Percentiles rank a stretch among this genome's conserved stretches.
These are phyloP conservation scores for Blastomyces parvus DNA, from an alignment of 2,329 filamentous ascomycete species.

Conservation along the genomic window DNA sequence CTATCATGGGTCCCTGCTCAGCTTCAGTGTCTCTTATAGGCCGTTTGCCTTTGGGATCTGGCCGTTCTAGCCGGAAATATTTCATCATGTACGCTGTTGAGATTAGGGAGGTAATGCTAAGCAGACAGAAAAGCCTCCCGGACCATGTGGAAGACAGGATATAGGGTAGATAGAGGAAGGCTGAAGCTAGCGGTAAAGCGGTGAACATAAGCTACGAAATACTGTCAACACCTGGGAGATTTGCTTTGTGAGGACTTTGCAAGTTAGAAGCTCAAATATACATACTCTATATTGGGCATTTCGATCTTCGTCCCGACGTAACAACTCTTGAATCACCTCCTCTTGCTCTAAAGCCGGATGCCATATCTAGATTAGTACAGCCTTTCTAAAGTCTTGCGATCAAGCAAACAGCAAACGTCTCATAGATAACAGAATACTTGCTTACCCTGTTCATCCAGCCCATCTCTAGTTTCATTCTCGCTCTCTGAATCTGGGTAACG, in stretches of 20 bases:
- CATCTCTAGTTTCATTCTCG: conserved; percentile 47
- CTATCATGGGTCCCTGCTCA: conserved; percentile 12
- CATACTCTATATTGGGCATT: conserved; percentile 35
- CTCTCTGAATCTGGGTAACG: conserved; percentile 58
- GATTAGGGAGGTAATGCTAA: conserved; percentile 30
- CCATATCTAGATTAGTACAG: conserved; percentile 7
- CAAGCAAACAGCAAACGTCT: neutral
- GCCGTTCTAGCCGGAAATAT: conserved; percentile 21
- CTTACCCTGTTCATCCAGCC: conserved; percentile 66
- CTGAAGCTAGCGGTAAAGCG: conserved; percentile 27
- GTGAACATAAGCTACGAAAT: conserved; percentile 28
- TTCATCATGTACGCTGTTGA: conserved; percentile 32
- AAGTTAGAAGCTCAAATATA: conserved; percentile 3
- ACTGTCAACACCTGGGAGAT: neutral
- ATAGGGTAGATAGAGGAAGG: conserved; percentile 25
- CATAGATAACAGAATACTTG: neutral
- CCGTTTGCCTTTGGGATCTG: conserved; percentile 25
- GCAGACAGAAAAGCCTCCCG: conserved; percentile 23
- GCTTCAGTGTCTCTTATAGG: conserved; percentile 18
- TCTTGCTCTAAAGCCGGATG: conserved; percentile 31
- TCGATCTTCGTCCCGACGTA: conserved; percentile 29
- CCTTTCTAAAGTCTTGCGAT: neutral
- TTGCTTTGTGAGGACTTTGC: neutral
- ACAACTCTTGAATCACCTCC: conserved; percentile 30
- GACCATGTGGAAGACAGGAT: conserved; percentile 20